These are phyloP conservation scores for Dactylonectria macrodidyma DNA, from an alignment of 2,329 filamentous ascomycete genomes.

Conservation along the genomic window DNA sequence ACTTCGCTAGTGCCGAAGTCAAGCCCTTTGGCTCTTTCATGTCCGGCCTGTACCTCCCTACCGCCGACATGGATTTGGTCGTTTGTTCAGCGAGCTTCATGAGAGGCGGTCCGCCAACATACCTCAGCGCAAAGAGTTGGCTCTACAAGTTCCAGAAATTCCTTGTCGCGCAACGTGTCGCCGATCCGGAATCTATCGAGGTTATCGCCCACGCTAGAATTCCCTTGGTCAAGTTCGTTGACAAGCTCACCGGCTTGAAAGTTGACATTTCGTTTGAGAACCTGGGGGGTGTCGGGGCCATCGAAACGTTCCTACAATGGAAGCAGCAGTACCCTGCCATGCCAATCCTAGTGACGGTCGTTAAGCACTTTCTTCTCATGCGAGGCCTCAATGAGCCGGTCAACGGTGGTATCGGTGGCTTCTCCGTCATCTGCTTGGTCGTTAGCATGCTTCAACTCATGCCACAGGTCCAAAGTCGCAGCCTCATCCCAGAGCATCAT, in stretches of 20 bases:
- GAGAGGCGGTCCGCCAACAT: constrained; percentile 63
- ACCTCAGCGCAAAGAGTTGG: constrained; percentile 65
- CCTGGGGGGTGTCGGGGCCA: constrained; percentile 82
- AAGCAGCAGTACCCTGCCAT: constrained; percentile 85
- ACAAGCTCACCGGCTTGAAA: constrained; percentile 82
- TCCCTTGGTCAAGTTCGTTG: constrained; percentile 92
- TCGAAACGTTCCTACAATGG: constrained; percentile 86
- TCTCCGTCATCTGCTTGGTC: constrained; percentile 93
- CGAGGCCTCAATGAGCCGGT: constrained; percentile 92
- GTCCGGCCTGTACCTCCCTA: constrained; percentile 78
- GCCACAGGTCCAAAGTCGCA: constrained; percentile 76
- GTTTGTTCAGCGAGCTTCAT: constrained; percentile 76
- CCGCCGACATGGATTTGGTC: constrained; percentile 95
- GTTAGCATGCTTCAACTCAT: constrained; percentile 89
- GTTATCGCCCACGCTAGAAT: constrained; percentile 85
- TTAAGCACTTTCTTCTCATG: constrained; percentile 95
- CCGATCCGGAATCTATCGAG: constrained; percentile 71
- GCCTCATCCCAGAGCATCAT: constrained; percentile 73
- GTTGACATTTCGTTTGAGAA: constrained; percentile 98
- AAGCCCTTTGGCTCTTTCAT: constrained; percentile 94
- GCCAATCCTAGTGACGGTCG: constrained; percentile 86
- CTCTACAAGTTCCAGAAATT: constrained; percentile 76
- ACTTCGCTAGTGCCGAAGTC: constrained; percentile 75
- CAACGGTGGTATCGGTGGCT: constrained; percentile 92
- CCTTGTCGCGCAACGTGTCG: constrained; percentile 70